Base-by-base conservation (phyloP, 805 yeast species). In the Wickerhamiella australiensis region DNA sequence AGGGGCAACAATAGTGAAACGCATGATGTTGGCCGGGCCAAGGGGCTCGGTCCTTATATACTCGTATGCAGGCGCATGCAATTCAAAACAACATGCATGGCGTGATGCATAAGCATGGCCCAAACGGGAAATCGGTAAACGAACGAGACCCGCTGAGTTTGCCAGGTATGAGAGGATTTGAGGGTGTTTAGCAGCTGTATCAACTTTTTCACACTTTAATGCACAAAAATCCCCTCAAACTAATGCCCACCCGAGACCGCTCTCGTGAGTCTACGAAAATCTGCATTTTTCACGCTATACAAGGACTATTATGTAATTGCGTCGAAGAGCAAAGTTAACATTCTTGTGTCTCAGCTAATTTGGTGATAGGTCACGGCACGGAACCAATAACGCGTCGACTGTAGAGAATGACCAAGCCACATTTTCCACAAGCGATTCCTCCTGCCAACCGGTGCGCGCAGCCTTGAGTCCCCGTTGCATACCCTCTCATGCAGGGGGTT, bases 1-100 rank as follows among this genome's bases (percentile, higher is more conserved):
- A 12, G 42, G 42, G 15, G 42, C 42, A 8, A 21, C 26, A 22
- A 38, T 38, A 21, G 51, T 27, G 46, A 52, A 42, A 42, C 50
- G 53, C 54, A 52, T 54, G 17, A 9, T 29, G 25, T 7, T 21
- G 5, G 12, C n/a, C 25, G 27, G n/a, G 25, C 42, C 11, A 38
- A 38, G 42, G 42, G 42, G 42, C 17, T 33, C n/a, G 21, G 38
- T 33, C 38, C 38, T 33, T 33, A 33, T 33, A 33, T 33, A 33
- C 38, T 9, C 20, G 38, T 17, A 33, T 33, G 38, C 38, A 33
- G 15, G 20, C 38, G 38, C 38, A 33, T 33, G 38, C 38, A 15
- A 20, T 33, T 7, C 38, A 18, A 4, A 33, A n/a, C 38, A 33
- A 5, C 5, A 20, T 33, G 29, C 41, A 35, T 35, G 27, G 26